Evolutionary conservation across 495 filamentous ascomycete species (phyloP), one percentile per base, ranked within the genome.

Genomic region (Penicillium canariense): DNA sequence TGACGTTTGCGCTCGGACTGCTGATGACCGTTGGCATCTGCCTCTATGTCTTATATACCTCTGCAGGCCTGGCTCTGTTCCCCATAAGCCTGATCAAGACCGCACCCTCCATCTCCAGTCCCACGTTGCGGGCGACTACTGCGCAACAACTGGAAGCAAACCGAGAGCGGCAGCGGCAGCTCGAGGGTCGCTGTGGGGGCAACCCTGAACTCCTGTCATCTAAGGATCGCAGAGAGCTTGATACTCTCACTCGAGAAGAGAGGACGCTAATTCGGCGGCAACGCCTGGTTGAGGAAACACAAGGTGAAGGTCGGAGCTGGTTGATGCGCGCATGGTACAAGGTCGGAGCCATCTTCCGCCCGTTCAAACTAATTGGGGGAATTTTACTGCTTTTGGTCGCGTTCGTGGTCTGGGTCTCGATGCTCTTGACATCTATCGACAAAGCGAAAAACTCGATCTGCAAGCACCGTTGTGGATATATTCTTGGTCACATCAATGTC

Each of bases 361-460:
- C 94, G 0, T 72, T 98, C 58, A 94, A 93, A 69, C 84, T 97
- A 22, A 60, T 97, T 22, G 87, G 88, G 12, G 95, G 94, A 15
- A 79, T 96, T 48, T 48, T 96, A 6, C 74, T 97, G 15, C 75
- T 96, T 2, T 51, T 86, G 15, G 54, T 96, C 23, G 74, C 87
- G 8, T 68, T 96, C 26, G 50, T 92, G 18, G 79, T 91, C 56
- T 96, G 90, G 84, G 78, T 86, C 8, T 93, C 88, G 26, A 98
- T 97, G 95, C 81, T 97, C 50, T 84, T 97, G 63, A 98, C 93
- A 0, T 85, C 85, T 55, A 92, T 97, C 67, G 94, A 98, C 78
- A 97, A 98, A 72, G 88, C 90, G 15, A 90, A 87, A 61, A 97
- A 97, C 71, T 96, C 91, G 0, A 68, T 94, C 57, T 98, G 94